Percentiles rank a stretch among this genome's conserved stretches.
phyloP scores from a whole-genome alignment of 305 asterid species.

The Fraxinus velutina region DNA sequence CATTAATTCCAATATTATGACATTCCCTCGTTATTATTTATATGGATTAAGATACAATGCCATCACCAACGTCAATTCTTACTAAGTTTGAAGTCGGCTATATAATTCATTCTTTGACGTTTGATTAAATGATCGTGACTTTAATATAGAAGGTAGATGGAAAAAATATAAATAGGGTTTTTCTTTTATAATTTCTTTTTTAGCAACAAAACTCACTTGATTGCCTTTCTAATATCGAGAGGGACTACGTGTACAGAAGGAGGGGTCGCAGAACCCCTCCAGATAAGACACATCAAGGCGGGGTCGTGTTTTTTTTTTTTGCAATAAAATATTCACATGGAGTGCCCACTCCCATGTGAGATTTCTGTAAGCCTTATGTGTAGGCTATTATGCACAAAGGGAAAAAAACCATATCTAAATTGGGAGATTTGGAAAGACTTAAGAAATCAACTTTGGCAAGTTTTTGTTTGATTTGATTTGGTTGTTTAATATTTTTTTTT shows the following conservation, averaged over 20 bases:
- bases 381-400: no score
- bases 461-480: background rate
- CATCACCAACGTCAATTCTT: background rate
- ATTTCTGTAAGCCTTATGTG: no score
- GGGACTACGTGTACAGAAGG: no score
- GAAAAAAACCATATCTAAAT: background rate
- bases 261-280: no score
- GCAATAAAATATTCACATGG: no score
- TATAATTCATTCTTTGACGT: background rate
- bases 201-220: background rate
- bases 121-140: background rate
- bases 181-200: no score
- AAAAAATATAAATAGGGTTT: background rate
- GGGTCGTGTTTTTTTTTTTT: no score
- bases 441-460: background rate
- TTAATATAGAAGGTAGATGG: background rate
- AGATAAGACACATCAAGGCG: no score
- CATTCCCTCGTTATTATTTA: background rate
- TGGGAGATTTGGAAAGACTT: background rate
- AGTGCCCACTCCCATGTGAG: no score
- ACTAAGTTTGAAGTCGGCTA: background rate
- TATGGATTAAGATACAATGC: background rate
- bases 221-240: background rate
- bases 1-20: background rate
- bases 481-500: background rate